Evolutionary conservation across 2,329 filamentous ascomycete species (phyloP).

Genomic region (Botrytis paeoniae): DNA sequence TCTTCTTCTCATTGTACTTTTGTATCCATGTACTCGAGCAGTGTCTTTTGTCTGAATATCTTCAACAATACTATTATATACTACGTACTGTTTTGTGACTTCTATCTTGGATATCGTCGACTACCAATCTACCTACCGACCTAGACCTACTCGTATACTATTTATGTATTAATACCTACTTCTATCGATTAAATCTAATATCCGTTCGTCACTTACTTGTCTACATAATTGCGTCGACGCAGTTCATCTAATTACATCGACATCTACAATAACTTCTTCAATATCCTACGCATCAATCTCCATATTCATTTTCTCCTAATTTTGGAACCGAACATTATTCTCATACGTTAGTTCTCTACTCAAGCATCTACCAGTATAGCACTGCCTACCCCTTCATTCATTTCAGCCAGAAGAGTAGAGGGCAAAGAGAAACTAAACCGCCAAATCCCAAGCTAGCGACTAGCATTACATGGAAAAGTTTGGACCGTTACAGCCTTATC

Average conservation of each 20-base stretch:
- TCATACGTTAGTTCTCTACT: neutral
- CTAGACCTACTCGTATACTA: neutral
- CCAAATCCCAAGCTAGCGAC: neutral
- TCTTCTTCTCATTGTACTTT: neutral
- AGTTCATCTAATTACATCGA: neutral
- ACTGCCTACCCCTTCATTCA: slow-evolving; percentile 3
- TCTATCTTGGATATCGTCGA: neutral
- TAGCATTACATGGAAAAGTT: neutral
- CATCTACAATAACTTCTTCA: neutral
- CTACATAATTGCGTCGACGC: too few relatives aligned
- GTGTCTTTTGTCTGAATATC: neutral
- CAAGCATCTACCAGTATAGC: neutral
- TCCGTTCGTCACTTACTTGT: neutral
- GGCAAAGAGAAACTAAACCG: neutral
- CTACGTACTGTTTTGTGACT: neutral
- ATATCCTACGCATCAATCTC: neutral
- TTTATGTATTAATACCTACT: neutral
- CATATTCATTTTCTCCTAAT: neutral
- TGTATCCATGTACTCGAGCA: neutral
- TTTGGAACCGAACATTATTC: neutral
- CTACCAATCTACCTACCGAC: neutral
- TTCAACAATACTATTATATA: neutral
- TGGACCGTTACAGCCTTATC: slow-evolving; percentile 1
- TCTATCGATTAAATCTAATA: too few relatives aligned
- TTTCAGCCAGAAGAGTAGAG: neutral